phyloP scores from a whole-genome alignment of 2,329 filamentous ascomycete genomes.

The Nemania abortiva region DNA sequence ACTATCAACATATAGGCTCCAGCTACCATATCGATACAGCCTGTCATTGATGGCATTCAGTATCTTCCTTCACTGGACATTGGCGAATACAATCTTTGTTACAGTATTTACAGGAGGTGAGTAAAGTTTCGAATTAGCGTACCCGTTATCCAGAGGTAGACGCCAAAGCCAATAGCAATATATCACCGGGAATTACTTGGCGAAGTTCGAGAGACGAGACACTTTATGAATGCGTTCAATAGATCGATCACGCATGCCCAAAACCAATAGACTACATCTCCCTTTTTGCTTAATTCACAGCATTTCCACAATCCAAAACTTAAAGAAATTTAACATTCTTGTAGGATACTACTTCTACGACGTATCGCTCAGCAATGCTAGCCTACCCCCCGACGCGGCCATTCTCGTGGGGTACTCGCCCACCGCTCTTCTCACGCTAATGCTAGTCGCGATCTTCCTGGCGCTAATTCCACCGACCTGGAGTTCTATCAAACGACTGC shows the following conservation, averaged over 20 bases:
- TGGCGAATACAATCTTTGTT: not conserved
- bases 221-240: too few relatives aligned
- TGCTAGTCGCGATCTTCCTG: slow-evolving; percentile 32
- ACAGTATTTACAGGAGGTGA: not conserved
- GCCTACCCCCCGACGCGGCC: too few relatives aligned
- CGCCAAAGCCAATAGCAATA: not conserved
- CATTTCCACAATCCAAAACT: too few relatives aligned
- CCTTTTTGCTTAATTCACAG: too few relatives aligned
- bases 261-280: too few relatives aligned
- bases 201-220: not conserved
- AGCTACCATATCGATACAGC: not conserved
- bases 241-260: too few relatives aligned
- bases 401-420: slow-evolving; percentile 37
- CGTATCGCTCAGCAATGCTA: too few relatives aligned
- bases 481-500: slow-evolving; percentile 36
- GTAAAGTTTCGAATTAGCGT: not conserved
- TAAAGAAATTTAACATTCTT: too few relatives aligned
- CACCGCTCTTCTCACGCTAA: slow-evolving; percentile 27
- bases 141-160: not conserved
- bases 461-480: slow-evolving; percentile 35
- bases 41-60: not conserved
- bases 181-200: not conserved
- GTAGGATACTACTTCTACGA: too few relatives aligned
- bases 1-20: not conserved
- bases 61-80: not conserved